A percentile compares a stretch with the other conserved stretches of the same genome.
These are phyloP conservation scores for Phaeomoniella chlamydospora DNA, from an alignment of 2,329 filamentous ascomycete species.

Conservation along the genomic window DNA sequence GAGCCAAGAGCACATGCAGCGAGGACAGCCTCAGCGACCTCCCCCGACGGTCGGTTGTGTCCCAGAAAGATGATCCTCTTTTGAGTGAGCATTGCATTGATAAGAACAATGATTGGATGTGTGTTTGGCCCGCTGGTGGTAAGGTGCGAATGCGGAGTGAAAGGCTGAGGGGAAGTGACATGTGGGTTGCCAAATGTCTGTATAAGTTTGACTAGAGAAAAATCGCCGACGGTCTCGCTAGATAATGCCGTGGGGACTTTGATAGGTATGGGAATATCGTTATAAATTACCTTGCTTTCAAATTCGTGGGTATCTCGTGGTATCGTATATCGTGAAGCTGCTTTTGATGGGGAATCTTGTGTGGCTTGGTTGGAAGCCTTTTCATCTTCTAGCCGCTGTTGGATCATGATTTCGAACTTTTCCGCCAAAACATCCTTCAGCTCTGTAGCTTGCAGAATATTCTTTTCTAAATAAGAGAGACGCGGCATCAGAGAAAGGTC, in stretches of 20 bases:
- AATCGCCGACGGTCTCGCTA: slow-evolving; percentile 93
- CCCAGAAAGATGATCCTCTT: slow-evolving; percentile 94
- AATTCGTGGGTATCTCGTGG: slow-evolving; percentile 96
- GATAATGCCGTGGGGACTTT: slow-evolving; percentile 89
- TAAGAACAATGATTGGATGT: slow-evolving; percentile 85
- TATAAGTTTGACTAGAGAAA: slow-evolving; percentile 92
- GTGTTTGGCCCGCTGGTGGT: slow-evolving; percentile 83
- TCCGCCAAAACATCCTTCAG: slow-evolving; percentile 95
- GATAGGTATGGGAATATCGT: slow-evolving; percentile 90
- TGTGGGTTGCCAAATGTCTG: slow-evolving; percentile 83
- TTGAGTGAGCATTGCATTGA: slow-evolving; percentile 89
- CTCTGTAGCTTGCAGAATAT: slow-evolving; percentile 77
- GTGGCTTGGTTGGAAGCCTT: slow-evolving; percentile 17
- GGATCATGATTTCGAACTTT: slow-evolving; percentile 91
- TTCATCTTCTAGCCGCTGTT: slow-evolving; percentile 61
- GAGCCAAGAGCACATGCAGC: slow-evolving; percentile 91
- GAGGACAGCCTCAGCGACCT: slow-evolving; percentile 94
- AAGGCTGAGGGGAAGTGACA: slow-evolving; percentile 68
- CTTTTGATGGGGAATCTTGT: slow-evolving; percentile 36
- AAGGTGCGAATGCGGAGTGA: slow-evolving; percentile 75
- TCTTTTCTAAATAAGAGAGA: slow-evolving; percentile 67
- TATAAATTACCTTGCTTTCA: slow-evolving; percentile 88
- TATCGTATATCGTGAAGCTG: slow-evolving; percentile 53
- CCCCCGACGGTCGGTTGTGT: slow-evolving; percentile 85
- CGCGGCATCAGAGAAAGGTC: slow-evolving; percentile 86